Conservation (phyloP, 2,329 filamentous ascomycete genomes). For the Lachnellula cervina region DNA sequence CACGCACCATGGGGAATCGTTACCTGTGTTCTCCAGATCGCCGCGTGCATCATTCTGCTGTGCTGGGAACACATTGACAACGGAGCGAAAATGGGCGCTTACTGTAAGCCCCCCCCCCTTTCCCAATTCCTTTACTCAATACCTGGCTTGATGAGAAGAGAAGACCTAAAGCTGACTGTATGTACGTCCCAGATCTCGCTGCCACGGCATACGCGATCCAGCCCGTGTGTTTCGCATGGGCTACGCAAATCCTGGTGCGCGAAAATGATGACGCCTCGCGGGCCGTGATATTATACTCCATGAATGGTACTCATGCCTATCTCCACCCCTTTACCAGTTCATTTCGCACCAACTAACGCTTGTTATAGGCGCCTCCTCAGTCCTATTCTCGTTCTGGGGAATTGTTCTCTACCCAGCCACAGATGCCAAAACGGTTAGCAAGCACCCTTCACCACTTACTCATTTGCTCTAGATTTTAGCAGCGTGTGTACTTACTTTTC, state of each 20-base stretch:
- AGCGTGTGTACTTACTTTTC: too few relatives aligned
- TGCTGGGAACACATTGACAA: too few relatives aligned
- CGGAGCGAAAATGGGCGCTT: too few relatives aligned
- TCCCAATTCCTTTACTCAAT: too few relatives aligned
- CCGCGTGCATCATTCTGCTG: not conserved
- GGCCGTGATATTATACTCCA: not conserved
- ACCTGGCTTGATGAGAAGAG: too few relatives aligned
- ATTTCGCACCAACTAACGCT: too few relatives aligned
- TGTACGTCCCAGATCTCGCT: not conserved
- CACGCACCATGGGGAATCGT: not conserved
- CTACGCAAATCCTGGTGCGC: not conserved
- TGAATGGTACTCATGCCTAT: not conserved
- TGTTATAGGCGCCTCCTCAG: not conserved
- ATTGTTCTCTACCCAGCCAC: not conserved
- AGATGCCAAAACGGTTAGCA: not conserved
- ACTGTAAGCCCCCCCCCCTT: too few relatives aligned
- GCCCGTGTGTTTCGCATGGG: not conserved
- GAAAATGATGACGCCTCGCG: not conserved
- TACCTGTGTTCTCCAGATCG: not conserved
- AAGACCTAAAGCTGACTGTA: too few relatives aligned
- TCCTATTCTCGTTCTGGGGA: not conserved
- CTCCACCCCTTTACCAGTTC: too few relatives aligned
- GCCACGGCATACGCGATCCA: not conserved
- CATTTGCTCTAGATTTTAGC: too few relatives aligned
- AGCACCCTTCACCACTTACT: too few relatives aligned